Evolutionary conservation across 345 rosid genomes (phyloP).

Genomic region (Gossypium herbaceum): DNA sequence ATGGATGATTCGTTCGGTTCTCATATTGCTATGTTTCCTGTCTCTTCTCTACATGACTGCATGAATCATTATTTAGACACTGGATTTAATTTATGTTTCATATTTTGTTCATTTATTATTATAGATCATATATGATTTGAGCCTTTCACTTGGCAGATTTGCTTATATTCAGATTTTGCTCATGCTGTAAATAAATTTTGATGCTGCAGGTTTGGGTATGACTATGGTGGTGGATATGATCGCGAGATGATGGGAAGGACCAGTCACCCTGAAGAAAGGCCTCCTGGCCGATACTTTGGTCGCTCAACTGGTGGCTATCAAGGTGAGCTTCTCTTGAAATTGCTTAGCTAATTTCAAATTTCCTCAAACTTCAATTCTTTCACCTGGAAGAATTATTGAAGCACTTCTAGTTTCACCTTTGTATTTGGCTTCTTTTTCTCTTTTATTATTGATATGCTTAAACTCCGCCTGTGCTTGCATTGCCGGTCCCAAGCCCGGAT

Average conservation of each 20-base stretch:
- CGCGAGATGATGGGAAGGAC: not conserved
- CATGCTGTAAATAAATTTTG: not conserved
- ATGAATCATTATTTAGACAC: not conserved
- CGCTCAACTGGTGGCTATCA: slow-evolving; percentile 61
- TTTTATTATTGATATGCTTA: not conserved
- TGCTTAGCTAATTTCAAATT: not conserved
- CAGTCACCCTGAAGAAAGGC: slow-evolving; percentile 27
- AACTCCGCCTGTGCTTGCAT: not conserved
- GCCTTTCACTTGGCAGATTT: not conserved
- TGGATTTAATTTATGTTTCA: no score
- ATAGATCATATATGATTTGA: not conserved
- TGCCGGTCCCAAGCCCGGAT: not conserved
- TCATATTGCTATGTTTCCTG: not conserved
- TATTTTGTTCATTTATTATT: not conserved
- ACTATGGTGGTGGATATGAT: slow-evolving; percentile 29
- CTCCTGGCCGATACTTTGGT: slow-evolving; percentile 64
- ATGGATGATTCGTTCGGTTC: not conserved
- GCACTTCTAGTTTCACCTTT: not conserved
- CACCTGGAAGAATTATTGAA: not conserved
- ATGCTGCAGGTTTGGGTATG: slow-evolving; percentile 69
- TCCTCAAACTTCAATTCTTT: slow-evolving; percentile 4
- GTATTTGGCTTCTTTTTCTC: not conserved
- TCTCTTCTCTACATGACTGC: not conserved
- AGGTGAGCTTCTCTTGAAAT: slow-evolving; percentile 31
- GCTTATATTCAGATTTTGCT: not conserved